A percentile compares a stretch with the other conserved stretches of the same genome.
Evolutionary conservation across 225 moss, liverwort and hornwort genomes (phyloP).

Genomic region (Climacium dendroides): DNA sequence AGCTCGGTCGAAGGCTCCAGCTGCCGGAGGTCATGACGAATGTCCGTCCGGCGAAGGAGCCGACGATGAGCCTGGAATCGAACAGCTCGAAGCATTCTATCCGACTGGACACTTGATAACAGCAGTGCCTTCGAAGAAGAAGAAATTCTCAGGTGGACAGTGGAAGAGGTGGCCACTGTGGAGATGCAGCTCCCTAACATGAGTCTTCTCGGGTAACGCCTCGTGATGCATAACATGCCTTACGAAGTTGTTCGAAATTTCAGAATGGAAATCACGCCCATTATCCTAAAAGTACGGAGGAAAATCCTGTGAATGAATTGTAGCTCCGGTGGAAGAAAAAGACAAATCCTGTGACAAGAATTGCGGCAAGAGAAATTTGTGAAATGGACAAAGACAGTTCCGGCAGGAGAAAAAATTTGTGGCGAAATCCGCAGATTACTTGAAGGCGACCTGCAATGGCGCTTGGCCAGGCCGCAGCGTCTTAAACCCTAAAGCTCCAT

Average conservation of each 20-base stretch:
- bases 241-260: neutral
- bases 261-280: neutral
- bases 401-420: too few species aligned
- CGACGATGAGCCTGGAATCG: constrained; percentile 68
- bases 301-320: neutral
- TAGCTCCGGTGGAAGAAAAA: neutral
- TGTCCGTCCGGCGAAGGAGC: constrained; percentile 37
- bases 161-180: constrained; percentile 10
- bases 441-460: neutral
- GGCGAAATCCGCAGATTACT: neutral
- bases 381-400: too few species aligned
- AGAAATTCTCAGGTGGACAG: neutral
- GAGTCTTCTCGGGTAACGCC: constrained; percentile 1
- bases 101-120: constrained; percentile 3
- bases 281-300: neutral
- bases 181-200: constrained; percentile 40
- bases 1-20: constrained; percentile 6
- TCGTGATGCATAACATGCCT: constrained; percentile 4
- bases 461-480: neutral
- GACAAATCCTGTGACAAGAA: neutral
- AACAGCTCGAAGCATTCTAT: constrained; percentile 61
- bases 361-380: neutral
- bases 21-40: constrained; percentile 19
- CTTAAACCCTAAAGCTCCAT: neutral
- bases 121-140: neutral